Conservation (phyloP, 805 yeast species). For the Osmozyma mogii region DNA sequence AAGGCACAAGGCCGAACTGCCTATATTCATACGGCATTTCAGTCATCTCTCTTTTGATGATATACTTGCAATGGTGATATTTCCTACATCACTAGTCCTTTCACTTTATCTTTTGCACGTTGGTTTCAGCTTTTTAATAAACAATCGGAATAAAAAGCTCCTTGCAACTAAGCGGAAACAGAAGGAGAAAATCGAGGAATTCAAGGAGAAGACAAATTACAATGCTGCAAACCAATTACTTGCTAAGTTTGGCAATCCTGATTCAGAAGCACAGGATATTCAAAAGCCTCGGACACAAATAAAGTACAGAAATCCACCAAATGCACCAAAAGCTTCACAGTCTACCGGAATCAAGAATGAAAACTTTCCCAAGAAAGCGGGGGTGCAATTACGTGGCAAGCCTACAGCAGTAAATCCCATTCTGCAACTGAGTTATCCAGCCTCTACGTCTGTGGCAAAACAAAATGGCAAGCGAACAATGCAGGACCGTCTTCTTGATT, state of each 20-base stretch:
- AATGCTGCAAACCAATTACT: constrained; percentile 69
- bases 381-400: too few species aligned
- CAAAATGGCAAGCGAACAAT: too few species aligned
- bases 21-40: too few species aligned
- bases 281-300: not conserved
- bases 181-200: constrained; percentile 49
- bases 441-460: too few species aligned
- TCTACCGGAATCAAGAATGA: not conserved
- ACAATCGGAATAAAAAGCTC: constrained; percentile 15
- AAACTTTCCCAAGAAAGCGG: too few species aligned
- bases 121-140: constrained; percentile 15
- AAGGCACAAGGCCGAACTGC: too few species aligned
- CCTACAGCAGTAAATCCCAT: too few species aligned
- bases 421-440: too few species aligned
- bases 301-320: not conserved
- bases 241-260: constrained; percentile 37
- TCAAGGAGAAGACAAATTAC: constrained; percentile 67
- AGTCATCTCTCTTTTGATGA: too few species aligned
- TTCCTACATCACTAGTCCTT: too few species aligned
- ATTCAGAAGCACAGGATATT: not conserved
- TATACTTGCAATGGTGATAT: too few species aligned
- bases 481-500: constrained; percentile 32
- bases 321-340: not conserved
- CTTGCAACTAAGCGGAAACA: constrained; percentile 36
- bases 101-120: constrained; percentile 11